Base-by-base conservation (phyloP, 306 rosid species). In the Clitoria ternatea region DNA sequence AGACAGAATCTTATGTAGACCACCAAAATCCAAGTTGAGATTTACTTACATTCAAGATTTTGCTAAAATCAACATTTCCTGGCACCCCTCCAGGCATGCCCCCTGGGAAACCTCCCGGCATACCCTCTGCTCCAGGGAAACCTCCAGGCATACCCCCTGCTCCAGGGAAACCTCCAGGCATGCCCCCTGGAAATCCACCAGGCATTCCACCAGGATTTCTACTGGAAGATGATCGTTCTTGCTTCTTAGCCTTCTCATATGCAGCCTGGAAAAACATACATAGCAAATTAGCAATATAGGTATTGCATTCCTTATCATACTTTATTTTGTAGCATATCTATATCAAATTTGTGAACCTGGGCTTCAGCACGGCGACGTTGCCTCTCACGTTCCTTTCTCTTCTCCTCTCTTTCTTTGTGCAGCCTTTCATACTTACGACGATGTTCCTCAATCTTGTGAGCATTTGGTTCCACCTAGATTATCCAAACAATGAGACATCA, bases 381-480 rank as follows among this genome's bases (percentile, higher is more conserved):
- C 61, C 96, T 82, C 79, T 87, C 94, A 33, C 74, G 85, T 72
- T 83, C 96, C 65, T 14, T 53, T 69, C 62, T 85, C 49, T 70
- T 92, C 10, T 87, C 93, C 26, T 87, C 91, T 79, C 96, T 84
- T 83, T 89, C 96, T 77, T 92, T 92, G 50, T 71, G 86, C 80
- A 92, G 76, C 76, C 97, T 92, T 4, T 92, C 96, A 84, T 92
- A 92, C 82, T 92, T 92, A 44, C 97, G 88, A 19, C 83, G 93
- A 75, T 92, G 97, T 74, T 92, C 97, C 82, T 89, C 93, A 74
- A 92, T 77, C 86, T 67, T 89, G 83, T 89, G 97, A 66, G 84
- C 97, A 76, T 92, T 92, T 66, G 97, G 96, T 70, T 89, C 94
- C 77, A 92, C 96, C 97, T 92, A 45, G 22, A 81, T 17, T 71